Evolutionary conservation across 805 yeast species (phyloP), one percentile per base, ranked within the genome.

Genomic region (Jamesozyma rosinii): DNA sequence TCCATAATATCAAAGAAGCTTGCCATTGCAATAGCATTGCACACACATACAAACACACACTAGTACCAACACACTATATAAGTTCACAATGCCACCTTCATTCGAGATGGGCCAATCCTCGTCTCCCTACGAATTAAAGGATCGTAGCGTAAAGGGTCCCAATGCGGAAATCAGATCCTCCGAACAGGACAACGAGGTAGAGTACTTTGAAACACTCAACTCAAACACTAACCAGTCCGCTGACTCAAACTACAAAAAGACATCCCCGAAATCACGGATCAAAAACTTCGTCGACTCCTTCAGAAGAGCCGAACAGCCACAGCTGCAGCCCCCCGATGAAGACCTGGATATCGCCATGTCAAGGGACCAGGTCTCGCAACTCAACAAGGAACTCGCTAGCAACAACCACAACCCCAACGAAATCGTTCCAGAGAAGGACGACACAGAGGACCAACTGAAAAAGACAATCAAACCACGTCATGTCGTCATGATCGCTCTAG

Each of bases 401-500:
- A 27, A 10, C 13, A 27, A 27, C 21, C 35, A 20, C 30, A 11
- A 31, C 5, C 36, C 2, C 11, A 18, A 14, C 11, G 35, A 35
- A 18, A 24, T n/a, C 4, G 29, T 30, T 11, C 37, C 30, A 27
- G 30, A 27, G 9, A 27, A 38, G n/a, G 49, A 43, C 20, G 46
- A 43, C 15, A 34, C 38, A 1, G 45, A 41, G 11, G 49, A 60
- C 62, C 69, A 61, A 39, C 48, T 65, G 44, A 60, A 63, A 38
- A 65, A 66, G 44, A 56, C 64, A 40, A 38, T 56, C 50, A 54
- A 58, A 34, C 54, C 64, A 22, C 58, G 75, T 37, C 88, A 81
- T 50, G 75, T 81, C 47, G 73, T 77, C 47, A 76, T 83, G 77
- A 81, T 85, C 54, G 87, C 94, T 33, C 70, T 86, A 43, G 92